A percentile compares a stretch with the other conserved stretches of the same genome.
These are phyloP conservation scores for Gentiana macrophylla DNA, from an alignment of 257 asterid genomes.

Conservation along the genomic window DNA sequence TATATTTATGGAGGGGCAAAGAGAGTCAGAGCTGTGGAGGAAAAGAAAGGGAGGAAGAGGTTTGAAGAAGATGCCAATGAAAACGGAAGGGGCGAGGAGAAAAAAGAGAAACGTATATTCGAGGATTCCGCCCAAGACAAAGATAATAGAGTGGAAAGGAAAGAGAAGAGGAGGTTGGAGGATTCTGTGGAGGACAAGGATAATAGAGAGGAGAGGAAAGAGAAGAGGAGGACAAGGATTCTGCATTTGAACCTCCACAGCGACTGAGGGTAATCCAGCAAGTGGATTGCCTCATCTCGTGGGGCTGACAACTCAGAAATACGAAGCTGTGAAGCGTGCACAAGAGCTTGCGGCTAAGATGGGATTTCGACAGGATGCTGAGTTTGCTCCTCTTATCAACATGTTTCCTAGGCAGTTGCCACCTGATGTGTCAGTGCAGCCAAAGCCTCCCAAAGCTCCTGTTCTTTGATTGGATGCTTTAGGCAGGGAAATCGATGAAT, in stretches of 20 bases:
- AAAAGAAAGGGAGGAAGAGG: conserved; percentile 30
- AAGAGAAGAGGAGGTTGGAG: conserved; percentile 31
- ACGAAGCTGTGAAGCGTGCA: too few species aligned
- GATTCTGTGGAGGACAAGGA: too few species aligned
- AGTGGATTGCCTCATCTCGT: conserved; percentile 58
- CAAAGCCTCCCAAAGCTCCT: conserved; percentile 85
- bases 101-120: conserved; percentile 12
- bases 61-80: conserved; percentile 27
- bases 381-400: conserved; percentile 71
- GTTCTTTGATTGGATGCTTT: conserved; percentile 89
- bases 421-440: conserved; percentile 66
- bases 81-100: conserved; percentile 3
- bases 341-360: conserved; percentile 88
- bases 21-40: conserved; percentile 47
- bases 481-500: conserved; percentile 97
- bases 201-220: too few species aligned
- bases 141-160: conserved; percentile 23
- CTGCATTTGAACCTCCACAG: conserved; percentile 15
- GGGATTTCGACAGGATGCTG: conserved; percentile 93
- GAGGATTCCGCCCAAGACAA: conserved; percentile 13
- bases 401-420: conserved; percentile 91
- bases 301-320: too few species aligned
- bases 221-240: too few species aligned
- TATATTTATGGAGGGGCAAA: conserved; percentile 25
- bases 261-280: conserved; percentile 23